Evolutionary conservation across 495 filamentous ascomycete genomes (phyloP), one percentile per base, ranked within the genome.

Genomic region (Penicillium macrosclerotiorum): DNA sequence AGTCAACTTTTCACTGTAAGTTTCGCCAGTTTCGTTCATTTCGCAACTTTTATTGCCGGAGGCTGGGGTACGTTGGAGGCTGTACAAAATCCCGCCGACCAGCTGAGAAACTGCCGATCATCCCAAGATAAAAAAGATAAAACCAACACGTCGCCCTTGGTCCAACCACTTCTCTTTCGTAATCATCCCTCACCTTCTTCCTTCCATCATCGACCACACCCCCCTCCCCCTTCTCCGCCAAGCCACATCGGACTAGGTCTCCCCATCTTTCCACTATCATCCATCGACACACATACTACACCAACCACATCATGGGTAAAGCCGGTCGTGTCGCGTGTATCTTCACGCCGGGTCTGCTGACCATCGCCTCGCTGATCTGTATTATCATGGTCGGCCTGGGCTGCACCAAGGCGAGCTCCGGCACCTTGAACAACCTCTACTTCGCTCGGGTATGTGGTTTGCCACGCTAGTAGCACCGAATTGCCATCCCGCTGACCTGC

Each of bases 261-360:
- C n/a, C 26, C 12, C 19, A 33, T 44, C 33, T 29, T 30, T 20
- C 37, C 33, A 40, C 37, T 18, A 17, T 16, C 31, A n/a, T 20
- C 18, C 25, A 17, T 23, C 14, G 8, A 44, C 13, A 35, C 5
- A 9, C 32, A 22, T 7, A 5, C 13, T 32, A 18, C 17, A 23
- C 36, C 23, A 33, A 45, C 31, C 38, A n/a, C 66, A 79, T 47
- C 48, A 86, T 86, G 83, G 82, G 81, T 36, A 86, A 83, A 76
- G 76, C 76, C 53, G 89, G 87, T 55, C 80, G 89, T 56, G 78
- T 90, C 51, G 70, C 83, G 53, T 94, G 89, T 69, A 89, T 93
- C 72, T 77, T 84, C 71, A 71, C 84, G 68, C 89, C 90, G 42
- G 88, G 90, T 69, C 72, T 75, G 45, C 74, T 90, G 54, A 91